Evolutionary conservation across 2,329 filamentous ascomycete species (phyloP).

Genomic region (Aspergillus aculeatus): DNA sequence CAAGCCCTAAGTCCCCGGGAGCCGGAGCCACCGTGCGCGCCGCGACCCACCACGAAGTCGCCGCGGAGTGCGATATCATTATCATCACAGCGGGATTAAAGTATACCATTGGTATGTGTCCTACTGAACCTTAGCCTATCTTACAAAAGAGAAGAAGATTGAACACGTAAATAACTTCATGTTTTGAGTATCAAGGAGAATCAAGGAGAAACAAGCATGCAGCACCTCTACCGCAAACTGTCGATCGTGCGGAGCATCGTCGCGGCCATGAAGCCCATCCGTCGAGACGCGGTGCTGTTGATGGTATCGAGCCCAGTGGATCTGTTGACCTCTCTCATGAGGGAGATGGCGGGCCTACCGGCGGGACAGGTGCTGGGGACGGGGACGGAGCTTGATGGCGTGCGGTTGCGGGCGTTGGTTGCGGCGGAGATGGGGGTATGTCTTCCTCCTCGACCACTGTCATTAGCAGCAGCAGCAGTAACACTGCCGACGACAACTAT

Average conservation of each 20-base stretch:
- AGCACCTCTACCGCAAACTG: conserved; percentile 43
- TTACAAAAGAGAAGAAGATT: no score
- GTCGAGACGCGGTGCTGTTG: conserved; percentile 49
- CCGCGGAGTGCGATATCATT: conserved; percentile 55
- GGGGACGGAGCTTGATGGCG: conserved; percentile 55
- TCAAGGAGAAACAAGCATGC: conserved; percentile 44
- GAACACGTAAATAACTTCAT: no score
- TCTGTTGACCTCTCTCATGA: conserved; percentile 52
- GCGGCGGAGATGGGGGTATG: conserved; percentile 30
- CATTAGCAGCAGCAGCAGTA: no score
- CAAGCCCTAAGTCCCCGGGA: neutral
- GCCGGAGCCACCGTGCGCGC: conserved; percentile 46
- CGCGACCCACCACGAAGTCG: conserved; percentile 47
- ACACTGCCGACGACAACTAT: no score
- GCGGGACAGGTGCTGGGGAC: conserved; percentile 52
- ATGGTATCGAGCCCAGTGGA: conserved; percentile 58
- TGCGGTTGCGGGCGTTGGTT: conserved; percentile 43
- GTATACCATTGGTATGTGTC: conserved; percentile 39
- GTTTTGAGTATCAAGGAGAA: conserved; percentile 26
- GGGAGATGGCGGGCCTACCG: conserved; percentile 50
- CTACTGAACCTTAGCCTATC: no score
- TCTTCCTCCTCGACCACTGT: no score
- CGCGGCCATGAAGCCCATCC: conserved; percentile 50
- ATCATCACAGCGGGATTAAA: conserved; percentile 57
- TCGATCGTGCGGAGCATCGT: conserved; percentile 51